Conservation (phyloP, 306 rosid genomes). For the Carpinus fangiana region DNA sequence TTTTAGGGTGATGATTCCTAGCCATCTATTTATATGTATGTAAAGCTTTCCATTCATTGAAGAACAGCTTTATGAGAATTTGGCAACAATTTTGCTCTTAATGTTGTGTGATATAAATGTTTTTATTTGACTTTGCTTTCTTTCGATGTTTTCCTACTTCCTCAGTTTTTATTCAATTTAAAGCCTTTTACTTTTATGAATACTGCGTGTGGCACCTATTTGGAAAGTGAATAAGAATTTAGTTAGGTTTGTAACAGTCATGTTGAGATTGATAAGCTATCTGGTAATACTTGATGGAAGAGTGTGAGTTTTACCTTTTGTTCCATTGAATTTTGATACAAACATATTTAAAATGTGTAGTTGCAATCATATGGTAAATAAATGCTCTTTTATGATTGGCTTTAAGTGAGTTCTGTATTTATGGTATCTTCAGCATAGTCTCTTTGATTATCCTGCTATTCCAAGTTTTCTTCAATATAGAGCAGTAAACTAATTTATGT, state of each 20-base stretch:
- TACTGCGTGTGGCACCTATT: background rate
- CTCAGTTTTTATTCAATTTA: conserved; percentile 1
- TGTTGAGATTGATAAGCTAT: background rate
- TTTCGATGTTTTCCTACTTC: background rate
- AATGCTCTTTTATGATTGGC: background rate
- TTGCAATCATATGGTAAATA: background rate
- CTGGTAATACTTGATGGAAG: background rate
- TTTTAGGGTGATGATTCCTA: background rate
- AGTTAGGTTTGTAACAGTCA: background rate
- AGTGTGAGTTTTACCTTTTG: background rate
- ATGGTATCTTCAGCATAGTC: background rate
- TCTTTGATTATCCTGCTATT: conserved; percentile 2
- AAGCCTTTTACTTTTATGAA: background rate
- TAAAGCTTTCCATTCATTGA: background rate
- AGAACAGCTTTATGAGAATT: background rate
- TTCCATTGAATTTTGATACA: background rate
- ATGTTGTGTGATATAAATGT: background rate
- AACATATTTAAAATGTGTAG: background rate
- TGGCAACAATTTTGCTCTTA: background rate
- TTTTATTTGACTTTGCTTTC: background rate
- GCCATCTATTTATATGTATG: background rate
- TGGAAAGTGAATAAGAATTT: background rate
- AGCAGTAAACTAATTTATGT: conserved; percentile 19
- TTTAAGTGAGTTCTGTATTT: background rate
- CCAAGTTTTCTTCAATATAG: background rate